A percentile compares a stretch with the other conserved stretches of the same genome.
These are phyloP conservation scores for Sphaceloma murrayae DNA, from an alignment of 2,329 filamentous ascomycete species.

Conservation along the genomic window DNA sequence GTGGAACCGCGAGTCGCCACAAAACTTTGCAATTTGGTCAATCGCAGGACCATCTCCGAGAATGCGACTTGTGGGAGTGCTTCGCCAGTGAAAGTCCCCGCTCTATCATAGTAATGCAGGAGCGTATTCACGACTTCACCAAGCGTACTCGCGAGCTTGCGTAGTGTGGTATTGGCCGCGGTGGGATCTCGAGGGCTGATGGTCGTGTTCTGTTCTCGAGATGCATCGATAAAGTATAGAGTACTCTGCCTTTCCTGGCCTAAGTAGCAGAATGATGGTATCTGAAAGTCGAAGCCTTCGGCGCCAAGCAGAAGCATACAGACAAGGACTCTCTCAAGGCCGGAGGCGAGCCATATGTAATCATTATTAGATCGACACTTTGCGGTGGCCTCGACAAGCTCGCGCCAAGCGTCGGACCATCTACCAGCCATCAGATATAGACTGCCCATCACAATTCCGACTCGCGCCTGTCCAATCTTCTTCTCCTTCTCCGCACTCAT, in stretches of 20 bases:
- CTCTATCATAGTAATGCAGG: constrained; percentile 60
- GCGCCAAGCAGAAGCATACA: constrained; percentile 77
- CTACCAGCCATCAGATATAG: constrained; percentile 81
- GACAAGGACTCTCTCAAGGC: constrained; percentile 75
- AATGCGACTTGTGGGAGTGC: constrained; percentile 60
- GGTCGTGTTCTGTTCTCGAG: constrained; percentile 8
- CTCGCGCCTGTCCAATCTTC: constrained; percentile 69
- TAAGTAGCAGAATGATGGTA: constrained; percentile 30
- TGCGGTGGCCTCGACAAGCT: constrained; percentile 69
- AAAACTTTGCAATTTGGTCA: constrained; percentile 59
- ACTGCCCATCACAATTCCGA: constrained; percentile 70
- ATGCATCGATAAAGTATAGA: constrained; percentile 16
- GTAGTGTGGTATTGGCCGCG: constrained; percentile 28
- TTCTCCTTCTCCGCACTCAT: constrained; percentile 43
- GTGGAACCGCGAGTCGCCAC: constrained; percentile 46
- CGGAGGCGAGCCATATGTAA: constrained; percentile 96
- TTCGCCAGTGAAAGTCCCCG: constrained; percentile 54
- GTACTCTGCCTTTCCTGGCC: constrained; percentile 21
- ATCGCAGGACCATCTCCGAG: constrained; percentile 64
- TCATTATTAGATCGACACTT: constrained; percentile 73
- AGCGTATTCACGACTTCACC: constrained; percentile 70
- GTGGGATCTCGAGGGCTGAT: constrained; percentile 16
- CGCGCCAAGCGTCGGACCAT: constrained; percentile 79
- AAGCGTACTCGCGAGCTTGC: constrained; percentile 48
- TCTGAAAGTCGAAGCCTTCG: constrained; percentile 71